Evolutionary conservation across 805 yeast species (phyloP).

Genomic region (Metschnikowia drakensbergensis): DNA sequence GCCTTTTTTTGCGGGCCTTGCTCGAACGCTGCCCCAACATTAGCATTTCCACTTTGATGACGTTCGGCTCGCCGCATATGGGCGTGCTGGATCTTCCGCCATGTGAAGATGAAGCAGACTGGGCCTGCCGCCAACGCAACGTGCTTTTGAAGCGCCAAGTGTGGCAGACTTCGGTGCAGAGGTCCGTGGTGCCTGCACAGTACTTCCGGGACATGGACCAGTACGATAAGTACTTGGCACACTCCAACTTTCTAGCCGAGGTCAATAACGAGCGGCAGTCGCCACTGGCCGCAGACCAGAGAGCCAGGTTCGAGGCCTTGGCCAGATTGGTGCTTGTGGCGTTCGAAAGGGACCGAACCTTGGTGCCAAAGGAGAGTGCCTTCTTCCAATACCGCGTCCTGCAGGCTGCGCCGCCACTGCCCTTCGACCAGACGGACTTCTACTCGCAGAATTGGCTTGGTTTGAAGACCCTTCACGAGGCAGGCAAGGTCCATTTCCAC

Average conservation of each 20-base stretch:
- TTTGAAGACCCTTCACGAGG: constrained; percentile 42
- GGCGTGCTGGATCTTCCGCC: constrained; percentile 68
- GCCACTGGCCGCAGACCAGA: constrained; percentile 37
- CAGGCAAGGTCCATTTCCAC: constrained; percentile 45
- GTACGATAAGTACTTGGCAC: constrained; percentile 50
- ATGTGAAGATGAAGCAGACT: constrained; percentile 47
- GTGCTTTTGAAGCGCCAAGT: constrained; percentile 53
- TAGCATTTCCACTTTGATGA: constrained; percentile 49
- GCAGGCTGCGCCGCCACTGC: constrained; percentile 37
- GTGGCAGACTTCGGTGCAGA: constrained; percentile 56
- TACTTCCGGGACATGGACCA: constrained; percentile 63
- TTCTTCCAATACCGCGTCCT: constrained; percentile 57
- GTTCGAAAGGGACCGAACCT: constrained; percentile 61
- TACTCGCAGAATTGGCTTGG: constrained; percentile 62
- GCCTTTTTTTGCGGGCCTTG: constrained; percentile 67
- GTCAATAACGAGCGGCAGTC: constrained; percentile 56
- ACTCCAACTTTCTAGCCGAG: constrained; percentile 59
- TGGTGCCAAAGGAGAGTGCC: constrained; percentile 70
- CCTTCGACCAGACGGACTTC: constrained; percentile 46
- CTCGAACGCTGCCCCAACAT: constrained; percentile 51
- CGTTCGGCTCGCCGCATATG: constrained; percentile 81
- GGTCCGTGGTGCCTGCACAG: constrained; percentile 63
- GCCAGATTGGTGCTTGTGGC: constrained; percentile 55
- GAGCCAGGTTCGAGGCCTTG: constrained; percentile 39
- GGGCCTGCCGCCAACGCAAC: constrained; percentile 58